phyloP scores from a whole-genome alignment of 164 flowering plant genomes.

The Magnolia sinica region DNA sequence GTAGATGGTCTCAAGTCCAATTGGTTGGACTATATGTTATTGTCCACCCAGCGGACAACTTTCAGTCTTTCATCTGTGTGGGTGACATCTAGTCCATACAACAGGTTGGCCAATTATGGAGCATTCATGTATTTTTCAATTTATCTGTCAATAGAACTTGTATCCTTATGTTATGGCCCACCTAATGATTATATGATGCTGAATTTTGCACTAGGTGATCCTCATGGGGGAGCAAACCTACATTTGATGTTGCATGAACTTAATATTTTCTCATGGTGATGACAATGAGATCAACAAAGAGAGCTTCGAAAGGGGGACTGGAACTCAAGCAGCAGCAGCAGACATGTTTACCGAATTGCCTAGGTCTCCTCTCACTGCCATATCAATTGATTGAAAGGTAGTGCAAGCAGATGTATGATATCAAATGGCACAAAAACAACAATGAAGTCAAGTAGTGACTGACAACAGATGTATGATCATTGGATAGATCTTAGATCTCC shows the following conservation, averaged over 20 bases:
- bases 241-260: slow-evolving; percentile 9
- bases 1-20: no score
- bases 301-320: slow-evolving; percentile 20
- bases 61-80: no score
- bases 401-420: not conserved
- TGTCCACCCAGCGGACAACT: no score
- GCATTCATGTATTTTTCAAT: no score
- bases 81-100: no score
- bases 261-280: slow-evolving; percentile 2
- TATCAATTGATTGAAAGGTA: slow-evolving; percentile 26
- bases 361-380: slow-evolving; percentile 54
- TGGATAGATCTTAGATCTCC: not conserved
- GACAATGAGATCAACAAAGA: slow-evolving; percentile 18
- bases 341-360: slow-evolving; percentile 13
- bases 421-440: not conserved
- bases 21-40: no score
- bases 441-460: not conserved
- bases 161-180: no score
- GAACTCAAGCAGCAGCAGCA: slow-evolving; percentile 32
- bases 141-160: no score
- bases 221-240: not conserved
- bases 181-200: no score
- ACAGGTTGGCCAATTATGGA: no score
- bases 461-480: not conserved
- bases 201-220: no score